A percentile compares a stretch with the other conserved stretches of the same genome.
phyloP scores from a whole-genome alignment of 768 basidiomycete genomes.

The Tubosaeta sp. region DNA sequence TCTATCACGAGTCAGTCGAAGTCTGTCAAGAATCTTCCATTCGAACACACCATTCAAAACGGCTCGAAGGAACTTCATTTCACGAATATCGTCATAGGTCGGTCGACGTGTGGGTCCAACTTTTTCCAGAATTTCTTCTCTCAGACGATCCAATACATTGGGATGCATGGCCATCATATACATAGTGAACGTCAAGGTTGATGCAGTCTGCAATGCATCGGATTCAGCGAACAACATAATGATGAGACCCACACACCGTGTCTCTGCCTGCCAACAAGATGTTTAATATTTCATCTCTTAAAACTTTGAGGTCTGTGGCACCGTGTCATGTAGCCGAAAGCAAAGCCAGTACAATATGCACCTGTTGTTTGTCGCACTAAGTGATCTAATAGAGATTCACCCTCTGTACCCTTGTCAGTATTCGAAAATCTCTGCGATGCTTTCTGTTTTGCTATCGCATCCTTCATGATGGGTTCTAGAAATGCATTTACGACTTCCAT shows the following conservation, averaged over 20 bases:
- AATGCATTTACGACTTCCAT: slow-evolving; percentile 39
- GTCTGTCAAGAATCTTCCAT: not conserved
- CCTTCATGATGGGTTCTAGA: slow-evolving; percentile 37
- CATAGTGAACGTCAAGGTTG: slow-evolving; percentile 39
- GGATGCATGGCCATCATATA: slow-evolving; percentile 48
- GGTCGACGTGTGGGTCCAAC: slow-evolving; percentile 36
- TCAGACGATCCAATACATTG: slow-evolving; percentile 34
- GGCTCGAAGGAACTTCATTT: slow-evolving; percentile 42
- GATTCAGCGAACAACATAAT: not conserved
- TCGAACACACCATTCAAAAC: slow-evolving; percentile 38
- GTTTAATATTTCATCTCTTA: slow-evolving; percentile 42
- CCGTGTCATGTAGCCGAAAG: not conserved
- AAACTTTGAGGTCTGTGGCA: slow-evolving; percentile 25
- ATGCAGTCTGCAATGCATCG: slow-evolving; percentile 35
- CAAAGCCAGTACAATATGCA: slow-evolving; percentile 4
- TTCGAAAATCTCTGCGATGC: slow-evolving; percentile 1
- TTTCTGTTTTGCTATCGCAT: slow-evolving; percentile 29
- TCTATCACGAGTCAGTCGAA: slow-evolving; percentile 15
- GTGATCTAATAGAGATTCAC: slow-evolving; percentile 41
- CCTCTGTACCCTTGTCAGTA: slow-evolving; percentile 17
- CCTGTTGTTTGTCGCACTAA: slow-evolving; percentile 37
- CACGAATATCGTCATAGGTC: slow-evolving; percentile 38
- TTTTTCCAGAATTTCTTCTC: slow-evolving; percentile 38
- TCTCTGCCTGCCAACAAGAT: slow-evolving; percentile 44
- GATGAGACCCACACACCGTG: slow-evolving; percentile 28